phyloP scores from a whole-genome alignment of 2,329 filamentous ascomycete species.

The Myriosclerotinia curreyana region DNA sequence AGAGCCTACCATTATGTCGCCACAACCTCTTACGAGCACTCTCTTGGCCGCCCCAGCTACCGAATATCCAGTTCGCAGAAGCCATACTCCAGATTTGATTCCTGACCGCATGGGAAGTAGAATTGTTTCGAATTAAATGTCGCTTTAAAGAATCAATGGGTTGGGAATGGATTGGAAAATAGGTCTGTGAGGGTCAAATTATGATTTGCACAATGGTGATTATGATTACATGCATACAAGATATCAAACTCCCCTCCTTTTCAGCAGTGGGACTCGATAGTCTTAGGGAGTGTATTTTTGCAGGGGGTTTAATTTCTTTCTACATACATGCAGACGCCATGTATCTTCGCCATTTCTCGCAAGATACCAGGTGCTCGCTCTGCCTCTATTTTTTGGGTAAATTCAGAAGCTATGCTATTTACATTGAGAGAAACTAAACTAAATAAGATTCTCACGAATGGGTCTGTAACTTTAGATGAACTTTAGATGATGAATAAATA shows the following conservation, averaged over 20 bases:
- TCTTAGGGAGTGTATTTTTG: background rate
- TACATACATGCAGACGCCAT: background rate
- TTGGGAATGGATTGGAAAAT: background rate
- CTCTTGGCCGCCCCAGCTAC: slow-evolving; percentile 54
- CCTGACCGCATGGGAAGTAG: slow-evolving; percentile 46
- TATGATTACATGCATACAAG: background rate
- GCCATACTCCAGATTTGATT: slow-evolving; percentile 57
- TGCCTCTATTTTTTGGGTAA: background rate
- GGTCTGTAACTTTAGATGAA: background rate
- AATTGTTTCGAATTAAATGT: slow-evolving; percentile 22
- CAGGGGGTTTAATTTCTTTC: background rate
- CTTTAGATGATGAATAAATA: background rate
- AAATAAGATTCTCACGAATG: background rate
- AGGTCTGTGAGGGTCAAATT: background rate
- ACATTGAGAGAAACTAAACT: background rate
- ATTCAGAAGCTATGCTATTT: background rate
- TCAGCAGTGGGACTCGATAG: background rate
- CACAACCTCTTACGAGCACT: slow-evolving; percentile 55
- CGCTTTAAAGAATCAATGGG: no score
- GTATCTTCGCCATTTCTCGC: background rate
- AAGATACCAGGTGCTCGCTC: background rate
- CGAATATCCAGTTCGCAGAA: slow-evolving; percentile 52
- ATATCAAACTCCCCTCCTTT: background rate
- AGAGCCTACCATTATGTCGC: slow-evolving; percentile 48
- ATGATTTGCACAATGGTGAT: background rate